Conservation (phyloP, 2,329 filamentous ascomycete genomes). For the Fusarium vanettenii region DNA sequence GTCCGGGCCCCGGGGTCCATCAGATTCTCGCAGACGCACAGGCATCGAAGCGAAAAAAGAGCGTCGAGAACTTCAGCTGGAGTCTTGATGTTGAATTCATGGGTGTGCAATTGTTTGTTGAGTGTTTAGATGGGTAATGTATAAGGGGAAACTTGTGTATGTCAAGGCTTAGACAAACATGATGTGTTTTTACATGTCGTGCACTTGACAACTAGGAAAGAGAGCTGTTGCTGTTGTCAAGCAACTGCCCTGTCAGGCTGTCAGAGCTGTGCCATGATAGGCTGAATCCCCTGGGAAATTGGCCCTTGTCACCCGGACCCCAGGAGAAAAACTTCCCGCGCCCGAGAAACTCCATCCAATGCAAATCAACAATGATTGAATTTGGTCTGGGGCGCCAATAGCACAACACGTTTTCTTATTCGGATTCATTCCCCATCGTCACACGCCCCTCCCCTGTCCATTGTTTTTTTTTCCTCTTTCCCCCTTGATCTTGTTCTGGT, state of each 20-base stretch:
- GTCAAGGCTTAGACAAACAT: not conserved
- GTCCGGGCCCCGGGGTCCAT: slow-evolving; percentile 1
- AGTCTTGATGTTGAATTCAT: not conserved
- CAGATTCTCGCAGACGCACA: not conserved
- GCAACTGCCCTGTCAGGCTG: slow-evolving; percentile 7
- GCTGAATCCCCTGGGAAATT: slow-evolving; percentile 33
- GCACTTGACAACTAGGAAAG: not conserved
- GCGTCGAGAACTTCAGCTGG: not conserved
- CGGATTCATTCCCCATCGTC: slow-evolving; percentile 27
- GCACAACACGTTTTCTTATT: slow-evolving; percentile 45
- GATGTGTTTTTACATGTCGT: not conserved
- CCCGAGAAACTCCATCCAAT: not conserved
- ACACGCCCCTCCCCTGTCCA: slow-evolving; percentile 21
- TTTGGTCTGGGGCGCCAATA: slow-evolving; percentile 31
- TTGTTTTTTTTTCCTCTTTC: not conserved
- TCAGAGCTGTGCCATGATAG: slow-evolving; percentile 28
- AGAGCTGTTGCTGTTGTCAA: too few relatives aligned
- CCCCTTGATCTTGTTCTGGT: not conserved
- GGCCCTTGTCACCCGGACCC: not conserved
- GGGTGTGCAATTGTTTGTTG: not conserved
- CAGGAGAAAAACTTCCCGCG: slow-evolving; percentile 20
- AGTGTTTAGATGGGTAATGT: not conserved
- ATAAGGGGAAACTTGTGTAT: not conserved
- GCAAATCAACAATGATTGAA: not conserved
- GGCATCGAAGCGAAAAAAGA: not conserved